Evolutionary conservation across 352 stramenopile species (phyloP), one percentile per base, ranked within the genome.

Genomic region (Globisporangium cylindrosporum): DNA sequence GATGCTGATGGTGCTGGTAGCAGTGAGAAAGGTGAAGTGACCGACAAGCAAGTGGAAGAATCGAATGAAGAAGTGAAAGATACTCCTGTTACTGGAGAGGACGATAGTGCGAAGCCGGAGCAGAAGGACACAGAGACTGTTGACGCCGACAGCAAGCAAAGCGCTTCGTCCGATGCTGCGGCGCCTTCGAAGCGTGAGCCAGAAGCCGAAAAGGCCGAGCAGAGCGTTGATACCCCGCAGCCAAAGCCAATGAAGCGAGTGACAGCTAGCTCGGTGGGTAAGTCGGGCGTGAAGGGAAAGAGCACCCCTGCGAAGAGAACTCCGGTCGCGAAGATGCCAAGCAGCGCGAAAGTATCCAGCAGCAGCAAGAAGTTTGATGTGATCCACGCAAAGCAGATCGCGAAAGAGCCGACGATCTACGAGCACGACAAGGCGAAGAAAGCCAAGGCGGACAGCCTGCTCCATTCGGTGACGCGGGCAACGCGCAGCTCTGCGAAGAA

Each of bases 341-440:
- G 58, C 59, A 41, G 34, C 25, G 29, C 49, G 2, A 71, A 71
- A 22, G 66, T 61, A 27, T 56, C 66, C 20, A 61, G 57, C 18
- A 64, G 38, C 56, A 59, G 64, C 43, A 71, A 71, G 49, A 67
- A 64, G 29, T 59, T 72, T 29, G 66, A 71, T 14, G 59, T 54
- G 54, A 27, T 72, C 20, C 67, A 64, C 22, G 67, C 60, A 2
- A 72, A 71, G 53, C 51, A 63, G 36, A 18, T 71, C 15, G 49
- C 59, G 15, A 66, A 67, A 32, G 59, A 67, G 34, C 66, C 59
- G 34, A 67, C 66, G 32, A 57, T 64, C 41, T 53, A 64, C 29
- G 66, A 71, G 15, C 36, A 58, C 22, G 59, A 71, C 36, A 58
- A 62, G 41, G 54, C 66, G 22, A 71, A 67, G 66, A 55, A 57